A percentile compares a stretch with the other conserved stretches of the same genome.
These are phyloP conservation scores for Eutypella sp. DNA, from an alignment of 2,329 filamentous ascomycete species.

Conservation along the genomic window DNA sequence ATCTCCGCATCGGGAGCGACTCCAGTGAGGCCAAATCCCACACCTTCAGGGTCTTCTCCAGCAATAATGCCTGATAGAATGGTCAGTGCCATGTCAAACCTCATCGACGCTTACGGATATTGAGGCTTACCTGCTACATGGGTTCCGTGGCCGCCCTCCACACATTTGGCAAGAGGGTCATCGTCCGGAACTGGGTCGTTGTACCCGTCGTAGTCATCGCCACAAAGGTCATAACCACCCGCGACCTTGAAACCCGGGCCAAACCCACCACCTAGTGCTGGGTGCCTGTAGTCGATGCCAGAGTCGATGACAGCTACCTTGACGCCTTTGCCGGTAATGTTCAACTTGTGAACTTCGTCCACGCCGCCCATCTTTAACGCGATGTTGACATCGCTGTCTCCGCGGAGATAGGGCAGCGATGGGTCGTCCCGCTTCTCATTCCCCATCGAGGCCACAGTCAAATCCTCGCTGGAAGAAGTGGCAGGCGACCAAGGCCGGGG, in stretches of 20 bases:
- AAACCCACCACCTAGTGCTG: constrained; percentile 5
- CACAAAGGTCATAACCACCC: constrained; percentile 1
- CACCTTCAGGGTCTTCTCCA: background rate
- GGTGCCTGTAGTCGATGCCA: constrained; percentile 6
- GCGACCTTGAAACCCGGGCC: constrained; percentile 6
- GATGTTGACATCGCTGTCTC: background rate
- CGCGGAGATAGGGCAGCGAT: background rate
- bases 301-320: constrained; percentile 8
- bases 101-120: background rate
- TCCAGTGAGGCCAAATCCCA: constrained; percentile 1
- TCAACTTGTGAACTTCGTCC: constrained; percentile 4
- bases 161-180: constrained; percentile 4
- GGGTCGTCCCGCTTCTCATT: background rate
- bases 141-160: constrained; percentile 3
- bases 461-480: too few relatives aligned
- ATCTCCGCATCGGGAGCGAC: constrained; percentile 5
- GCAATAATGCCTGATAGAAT: background rate
- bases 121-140: constrained; percentile 2
- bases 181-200: background rate
- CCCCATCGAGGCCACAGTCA: background rate
- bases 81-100: background rate
- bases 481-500: constrained; percentile 5
- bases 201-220: background rate
- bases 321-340: constrained; percentile 6
- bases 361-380: constrained; percentile 1